Percentiles rank a stretch among this genome's conserved stretches.
phyloP scores from a whole-genome alignment of 2,329 filamentous ascomycete genomes.

The Penicillium fuscoglaucum region DNA sequence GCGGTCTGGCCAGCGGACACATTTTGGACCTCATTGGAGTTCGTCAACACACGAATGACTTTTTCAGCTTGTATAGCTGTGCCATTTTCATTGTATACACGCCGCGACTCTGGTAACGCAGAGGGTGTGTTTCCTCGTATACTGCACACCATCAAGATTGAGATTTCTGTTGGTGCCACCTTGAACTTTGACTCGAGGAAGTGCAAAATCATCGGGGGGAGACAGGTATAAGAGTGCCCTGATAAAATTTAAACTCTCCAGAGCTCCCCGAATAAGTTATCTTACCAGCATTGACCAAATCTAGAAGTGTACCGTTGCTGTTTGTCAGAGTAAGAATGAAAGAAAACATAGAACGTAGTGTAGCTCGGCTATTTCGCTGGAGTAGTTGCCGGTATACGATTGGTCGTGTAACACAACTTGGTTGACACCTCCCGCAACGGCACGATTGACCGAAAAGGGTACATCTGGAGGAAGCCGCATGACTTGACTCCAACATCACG shows the following conservation, averaged over 20 bases:
- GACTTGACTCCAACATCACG: constrained; percentile 23
- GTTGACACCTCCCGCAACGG: constrained; percentile 46
- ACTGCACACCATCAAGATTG: constrained; percentile 12
- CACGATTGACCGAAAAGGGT: constrained; percentile 41
- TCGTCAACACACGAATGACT: constrained; percentile 26
- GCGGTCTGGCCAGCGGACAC: constrained; percentile 34
- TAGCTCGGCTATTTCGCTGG: constrained; percentile 52
- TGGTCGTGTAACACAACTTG: constrained; percentile 49
- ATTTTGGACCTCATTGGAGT: constrained; percentile 39
- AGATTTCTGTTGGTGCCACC: constrained; percentile 25
- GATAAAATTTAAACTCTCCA: background rate
- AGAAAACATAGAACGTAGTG: constrained; percentile 44
- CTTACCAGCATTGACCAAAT: constrained; percentile 18
- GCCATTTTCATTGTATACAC: constrained; percentile 18
- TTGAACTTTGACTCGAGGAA: constrained; percentile 40
- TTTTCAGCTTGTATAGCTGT: constrained; percentile 17
- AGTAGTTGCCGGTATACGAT: constrained; percentile 45
- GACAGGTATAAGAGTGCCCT: constrained; percentile 49
- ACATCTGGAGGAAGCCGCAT: constrained; percentile 31
- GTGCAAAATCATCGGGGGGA: constrained; percentile 48
- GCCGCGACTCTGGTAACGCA: constrained; percentile 39
- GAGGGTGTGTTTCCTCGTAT: constrained; percentile 16
- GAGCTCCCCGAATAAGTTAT: background rate
- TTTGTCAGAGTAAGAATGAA: constrained; percentile 31
- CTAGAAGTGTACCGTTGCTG: constrained; percentile 13